phyloP scores from a whole-genome alignment of 1,284 basidiomycete species.

The Boletus semigastroideus region DNA sequence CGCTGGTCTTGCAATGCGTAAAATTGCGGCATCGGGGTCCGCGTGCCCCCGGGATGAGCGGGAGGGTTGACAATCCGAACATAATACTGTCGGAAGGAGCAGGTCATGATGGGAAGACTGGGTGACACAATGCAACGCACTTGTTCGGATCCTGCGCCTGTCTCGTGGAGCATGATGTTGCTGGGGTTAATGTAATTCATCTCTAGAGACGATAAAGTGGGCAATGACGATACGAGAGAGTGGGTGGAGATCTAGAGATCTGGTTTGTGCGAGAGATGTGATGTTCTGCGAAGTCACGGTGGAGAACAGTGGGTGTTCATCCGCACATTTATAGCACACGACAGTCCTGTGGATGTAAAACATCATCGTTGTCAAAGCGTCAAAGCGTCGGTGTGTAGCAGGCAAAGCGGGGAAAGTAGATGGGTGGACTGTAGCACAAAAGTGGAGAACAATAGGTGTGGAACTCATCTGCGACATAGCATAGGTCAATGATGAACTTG shows the following conservation, averaged over 20 bases:
- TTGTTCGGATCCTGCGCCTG: constrained; percentile 6
- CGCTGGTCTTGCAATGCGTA: constrained; percentile 20
- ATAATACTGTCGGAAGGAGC: constrained; percentile 19
- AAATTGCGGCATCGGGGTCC: constrained; percentile 21
- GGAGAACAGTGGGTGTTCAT: background rate
- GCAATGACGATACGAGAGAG: background rate
- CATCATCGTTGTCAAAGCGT: constrained; percentile 23
- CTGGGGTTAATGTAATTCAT: constrained; percentile 10
- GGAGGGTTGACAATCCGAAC: constrained; percentile 15
- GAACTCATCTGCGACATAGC: constrained; percentile 1
- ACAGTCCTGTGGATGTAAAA: background rate
- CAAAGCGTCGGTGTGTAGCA: background rate
- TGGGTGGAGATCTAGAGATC: constrained; percentile 3
- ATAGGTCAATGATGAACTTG: background rate
- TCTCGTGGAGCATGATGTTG: background rate
- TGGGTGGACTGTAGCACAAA: constrained; percentile 6
- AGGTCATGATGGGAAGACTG: background rate
- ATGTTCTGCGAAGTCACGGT: background rate
- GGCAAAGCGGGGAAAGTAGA: constrained; percentile 5
- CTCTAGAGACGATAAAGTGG: background rate
- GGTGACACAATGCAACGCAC: constrained; percentile 1
- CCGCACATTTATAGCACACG: constrained; percentile 17
- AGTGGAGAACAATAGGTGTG: constrained; percentile 11
- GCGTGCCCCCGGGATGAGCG: constrained; percentile 19
- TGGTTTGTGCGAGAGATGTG: background rate